These are phyloP conservation scores for Trichophaea hybrida DNA, from an alignment of 2,329 filamentous ascomycete species.

Conservation along the genomic window DNA sequence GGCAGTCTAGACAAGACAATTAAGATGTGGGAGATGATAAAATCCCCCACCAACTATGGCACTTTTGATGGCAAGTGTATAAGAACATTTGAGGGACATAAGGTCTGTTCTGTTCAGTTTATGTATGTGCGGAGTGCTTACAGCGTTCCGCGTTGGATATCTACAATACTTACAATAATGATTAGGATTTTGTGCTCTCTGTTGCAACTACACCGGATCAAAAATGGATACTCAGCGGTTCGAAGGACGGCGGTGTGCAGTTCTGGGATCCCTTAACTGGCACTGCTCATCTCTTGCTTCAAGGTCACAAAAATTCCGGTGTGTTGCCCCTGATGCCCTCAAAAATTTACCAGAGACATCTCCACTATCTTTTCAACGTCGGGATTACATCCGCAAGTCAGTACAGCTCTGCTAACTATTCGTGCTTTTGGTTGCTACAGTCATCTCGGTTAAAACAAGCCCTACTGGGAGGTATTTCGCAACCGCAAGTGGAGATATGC, in stretches of 20 bases:
- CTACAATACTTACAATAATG: constrained; percentile 11
- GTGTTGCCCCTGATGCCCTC: constrained; percentile 27
- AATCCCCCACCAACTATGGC: constrained; percentile 48
- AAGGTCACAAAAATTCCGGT: constrained; percentile 94
- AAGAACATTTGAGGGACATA: constrained; percentile 92
- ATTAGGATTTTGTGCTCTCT: constrained; percentile 82
- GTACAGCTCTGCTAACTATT: neutral
- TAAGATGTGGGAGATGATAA: constrained; percentile 93
- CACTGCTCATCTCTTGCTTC: constrained; percentile 91
- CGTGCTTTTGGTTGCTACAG: constrained; percentile 33
- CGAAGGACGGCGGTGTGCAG: constrained; percentile 92
- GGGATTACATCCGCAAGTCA: no score
- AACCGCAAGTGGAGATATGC: constrained; percentile 93
- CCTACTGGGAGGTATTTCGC: constrained; percentile 84
- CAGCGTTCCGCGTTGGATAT: neutral
- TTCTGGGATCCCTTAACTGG: constrained; percentile 97
- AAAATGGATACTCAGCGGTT: constrained; percentile 90
- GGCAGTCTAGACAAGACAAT: constrained; percentile 96
- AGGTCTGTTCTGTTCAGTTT: constrained; percentile 42
- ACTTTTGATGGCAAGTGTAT: constrained; percentile 83
- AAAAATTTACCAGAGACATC: no score
- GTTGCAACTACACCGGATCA: constrained; percentile 94
- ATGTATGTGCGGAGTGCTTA: constrained; percentile 5
- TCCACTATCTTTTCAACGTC: no score
- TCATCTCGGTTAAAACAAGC: constrained; percentile 92